Conservation (phyloP, 139 green algal genomes). For the Coelastrella sp. region DNA sequence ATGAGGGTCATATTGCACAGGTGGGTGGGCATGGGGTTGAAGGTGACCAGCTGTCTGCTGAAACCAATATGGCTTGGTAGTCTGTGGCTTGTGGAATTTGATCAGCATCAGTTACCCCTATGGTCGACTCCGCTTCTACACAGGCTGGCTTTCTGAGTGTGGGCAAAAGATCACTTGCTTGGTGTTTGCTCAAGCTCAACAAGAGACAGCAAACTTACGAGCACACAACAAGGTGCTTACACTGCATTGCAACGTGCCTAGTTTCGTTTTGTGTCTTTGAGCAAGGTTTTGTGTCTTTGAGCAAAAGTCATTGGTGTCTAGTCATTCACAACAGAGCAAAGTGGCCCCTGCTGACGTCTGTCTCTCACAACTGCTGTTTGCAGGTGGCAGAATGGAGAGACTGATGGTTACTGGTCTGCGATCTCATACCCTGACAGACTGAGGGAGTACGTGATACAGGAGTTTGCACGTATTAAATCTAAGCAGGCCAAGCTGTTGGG, state of each 20-base stretch:
- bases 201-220: too few species aligned
- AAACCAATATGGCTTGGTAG: neutral
- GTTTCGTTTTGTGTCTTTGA: too few species aligned
- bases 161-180: too few species aligned
- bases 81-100: neutral
- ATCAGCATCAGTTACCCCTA: too few species aligned
- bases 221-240: too few species aligned
- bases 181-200: too few species aligned
- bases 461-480: constrained; percentile 76
- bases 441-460: constrained; percentile 51
- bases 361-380: neutral
- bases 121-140: too few species aligned
- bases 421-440: constrained; percentile 84
- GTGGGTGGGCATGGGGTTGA: too few species aligned
- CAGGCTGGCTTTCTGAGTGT: too few species aligned
- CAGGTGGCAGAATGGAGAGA: constrained; percentile 61
- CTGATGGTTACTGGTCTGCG: constrained; percentile 53
- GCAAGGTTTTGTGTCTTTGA: too few species aligned
- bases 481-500: constrained; percentile 76
- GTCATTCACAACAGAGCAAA: neutral
- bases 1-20: constrained; percentile 77
- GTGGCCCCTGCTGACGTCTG: neutral
- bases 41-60: neutral
- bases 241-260: too few species aligned
- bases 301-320: neutral